A percentile compares a stretch with the other conserved stretches of the same genome.
Conservation (phyloP, 2,329 filamentous ascomycete species). For the Aspergillus awamori region DNA sequence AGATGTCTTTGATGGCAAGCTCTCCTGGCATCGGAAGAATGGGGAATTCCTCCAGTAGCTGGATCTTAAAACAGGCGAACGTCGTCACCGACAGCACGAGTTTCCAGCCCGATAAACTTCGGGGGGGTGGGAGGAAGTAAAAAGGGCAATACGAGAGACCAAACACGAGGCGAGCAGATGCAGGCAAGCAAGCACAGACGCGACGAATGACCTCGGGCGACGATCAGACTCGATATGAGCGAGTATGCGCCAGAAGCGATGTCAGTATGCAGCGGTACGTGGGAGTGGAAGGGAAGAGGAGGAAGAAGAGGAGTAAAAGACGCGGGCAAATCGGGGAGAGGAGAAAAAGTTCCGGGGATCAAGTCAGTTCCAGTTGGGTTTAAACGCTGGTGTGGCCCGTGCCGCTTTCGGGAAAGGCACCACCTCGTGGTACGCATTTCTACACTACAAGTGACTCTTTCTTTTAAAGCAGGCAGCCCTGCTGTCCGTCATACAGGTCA, state of each 20-base stretch:
- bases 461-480: too few species aligned
- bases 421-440: too few species aligned
- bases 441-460: too few species aligned
- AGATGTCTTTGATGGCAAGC: slow-evolving; percentile 1
- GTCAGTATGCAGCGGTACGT: background rate
- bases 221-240: background rate
- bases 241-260: background rate
- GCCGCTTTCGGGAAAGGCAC: too few species aligned
- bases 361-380: too few species aligned
- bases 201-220: background rate
- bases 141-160: background rate
- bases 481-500: too few species aligned
- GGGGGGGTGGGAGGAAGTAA: background rate
- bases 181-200: background rate
- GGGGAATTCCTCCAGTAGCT: background rate
- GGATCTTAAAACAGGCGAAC: background rate
- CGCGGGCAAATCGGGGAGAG: too few species aligned
- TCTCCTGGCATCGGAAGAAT: background rate
- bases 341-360: too few species aligned
- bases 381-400: too few species aligned
- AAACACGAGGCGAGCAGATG: background rate
- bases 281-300: too few species aligned
- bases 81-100: background rate
- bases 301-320: too few species aligned
- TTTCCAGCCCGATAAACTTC: background rate